Evolutionary conservation across 495 filamentous ascomycete species (phyloP).

Genomic region (Chaetomium cochliodes): DNA sequence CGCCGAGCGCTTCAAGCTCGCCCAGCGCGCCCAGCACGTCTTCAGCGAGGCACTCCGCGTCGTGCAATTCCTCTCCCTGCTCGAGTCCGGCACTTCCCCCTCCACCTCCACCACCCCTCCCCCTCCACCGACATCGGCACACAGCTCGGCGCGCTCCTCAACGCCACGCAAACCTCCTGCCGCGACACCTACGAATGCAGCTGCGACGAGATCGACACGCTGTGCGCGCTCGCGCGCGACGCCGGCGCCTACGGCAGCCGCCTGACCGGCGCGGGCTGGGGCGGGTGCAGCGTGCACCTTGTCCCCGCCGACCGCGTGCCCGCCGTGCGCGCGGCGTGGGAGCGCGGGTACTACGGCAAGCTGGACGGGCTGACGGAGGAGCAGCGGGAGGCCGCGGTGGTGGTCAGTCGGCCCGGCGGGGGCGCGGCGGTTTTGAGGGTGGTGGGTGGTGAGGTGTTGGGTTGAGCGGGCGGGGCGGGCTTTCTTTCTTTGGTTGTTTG

Average conservation of each 20-base stretch:
- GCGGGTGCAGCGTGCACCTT: conserved; percentile 91
- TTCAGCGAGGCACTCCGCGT: conserved; percentile 88
- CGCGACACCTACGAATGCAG: conserved; percentile 83
- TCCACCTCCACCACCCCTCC: conserved; percentile 46
- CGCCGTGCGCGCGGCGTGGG: conserved; percentile 72
- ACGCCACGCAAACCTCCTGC: conserved; percentile 85
- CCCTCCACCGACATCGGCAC: conserved; percentile 19
- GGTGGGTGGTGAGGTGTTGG: conserved; percentile 22
- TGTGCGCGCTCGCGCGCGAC: conserved; percentile 73
- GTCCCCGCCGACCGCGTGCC: conserved; percentile 82
- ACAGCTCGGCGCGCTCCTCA: conserved; percentile 79
- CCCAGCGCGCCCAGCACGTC: conserved; percentile 83
- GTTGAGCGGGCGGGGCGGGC: conserved; percentile 1
- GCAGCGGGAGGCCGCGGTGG: conserved; percentile 74
- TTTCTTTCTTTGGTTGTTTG: too few relatives aligned
- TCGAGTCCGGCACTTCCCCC: conserved; percentile 51
- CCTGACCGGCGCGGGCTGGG: conserved; percentile 94
- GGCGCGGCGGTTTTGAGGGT: conserved; percentile 57
- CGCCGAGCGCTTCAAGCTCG: conserved; percentile 82
- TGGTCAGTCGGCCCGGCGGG: conserved; percentile 82
- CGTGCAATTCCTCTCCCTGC: conserved; percentile 71
- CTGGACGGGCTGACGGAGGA: conserved; percentile 70
- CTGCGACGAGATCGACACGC: conserved; percentile 81
- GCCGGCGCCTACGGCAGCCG: conserved; percentile 83
- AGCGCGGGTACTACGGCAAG: conserved; percentile 79